These are phyloP conservation scores for Stromatinia cepivora DNA, from an alignment of 2,329 filamentous ascomycete species.

Conservation along the genomic window DNA sequence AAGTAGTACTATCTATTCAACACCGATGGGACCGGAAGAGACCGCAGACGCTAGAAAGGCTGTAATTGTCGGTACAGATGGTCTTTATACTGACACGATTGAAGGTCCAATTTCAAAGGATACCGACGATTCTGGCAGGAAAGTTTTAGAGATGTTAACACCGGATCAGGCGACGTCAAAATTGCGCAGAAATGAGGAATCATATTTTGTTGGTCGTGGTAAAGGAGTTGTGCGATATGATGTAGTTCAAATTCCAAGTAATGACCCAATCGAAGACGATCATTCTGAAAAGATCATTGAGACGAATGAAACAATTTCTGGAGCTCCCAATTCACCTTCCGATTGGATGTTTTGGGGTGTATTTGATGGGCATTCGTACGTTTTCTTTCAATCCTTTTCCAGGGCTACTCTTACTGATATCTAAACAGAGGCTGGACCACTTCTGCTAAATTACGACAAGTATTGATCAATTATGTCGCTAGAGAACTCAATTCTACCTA, in stretches of 20 bases:
- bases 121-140: constrained; percentile 78
- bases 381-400: not conserved
- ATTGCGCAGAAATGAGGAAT: constrained; percentile 85
- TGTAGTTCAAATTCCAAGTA: constrained; percentile 89
- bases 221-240: constrained; percentile 93
- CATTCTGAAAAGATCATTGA: constrained; percentile 98
- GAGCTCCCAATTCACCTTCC: constrained; percentile 53
- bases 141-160: constrained; percentile 93
- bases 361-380: constrained; percentile 92
- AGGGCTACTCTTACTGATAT: not conserved
- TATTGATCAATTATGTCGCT: constrained; percentile 88
- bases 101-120: constrained; percentile 86
- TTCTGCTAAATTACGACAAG: constrained; percentile 90
- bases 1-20: constrained; percentile 32
- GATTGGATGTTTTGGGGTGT: constrained; percentile 99
- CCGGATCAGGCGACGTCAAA: constrained; percentile 91
- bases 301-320: constrained; percentile 56
- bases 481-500: constrained; percentile 92
- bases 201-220: constrained; percentile 84
- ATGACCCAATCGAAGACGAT: constrained; percentile 97
- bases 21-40: constrained; percentile 27
- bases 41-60: constrained; percentile 57
- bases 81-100: constrained; percentile 85
- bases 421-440: constrained; percentile 85
- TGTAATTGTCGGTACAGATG: constrained; percentile 84